These are phyloP conservation scores for Coemansia sp. DNA, from an alignment of 192 early-diverging fungal genomes.

Conservation along the genomic window DNA sequence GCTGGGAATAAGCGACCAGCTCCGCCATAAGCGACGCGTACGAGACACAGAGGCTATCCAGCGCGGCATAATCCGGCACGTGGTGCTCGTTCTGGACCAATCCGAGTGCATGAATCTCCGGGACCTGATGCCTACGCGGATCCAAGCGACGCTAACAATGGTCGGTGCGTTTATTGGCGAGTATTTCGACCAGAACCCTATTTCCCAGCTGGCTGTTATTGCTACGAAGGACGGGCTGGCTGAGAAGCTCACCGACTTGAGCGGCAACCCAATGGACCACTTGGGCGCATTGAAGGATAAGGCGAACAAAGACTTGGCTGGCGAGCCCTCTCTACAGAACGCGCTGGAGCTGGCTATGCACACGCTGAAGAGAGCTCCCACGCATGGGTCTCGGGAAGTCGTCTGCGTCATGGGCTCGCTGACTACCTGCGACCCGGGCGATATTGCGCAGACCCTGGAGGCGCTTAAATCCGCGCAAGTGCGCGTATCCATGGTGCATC, in stretches of 20 bases:
- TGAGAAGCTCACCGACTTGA: conserved; percentile 81
- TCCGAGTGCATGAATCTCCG: conserved; percentile 81
- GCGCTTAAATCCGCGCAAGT: conserved; percentile 67
- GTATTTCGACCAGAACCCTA: conserved; percentile 95
- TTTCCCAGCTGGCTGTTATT: conserved; percentile 82
- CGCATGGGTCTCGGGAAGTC: conserved; percentile 86
- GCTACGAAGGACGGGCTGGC: conserved; percentile 82
- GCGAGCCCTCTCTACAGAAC: conserved; percentile 93
- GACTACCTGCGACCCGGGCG: conserved; percentile 90
- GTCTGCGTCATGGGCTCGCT: conserved; percentile 84
- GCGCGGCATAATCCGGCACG: conserved; percentile 81
- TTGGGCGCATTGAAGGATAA: conserved; percentile 64
- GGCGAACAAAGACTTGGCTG: conserved; percentile 66
- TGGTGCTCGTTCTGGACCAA: conserved; percentile 80
- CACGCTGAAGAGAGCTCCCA: conserved; percentile 76
- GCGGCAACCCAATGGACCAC: conserved; percentile 84
- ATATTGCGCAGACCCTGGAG: conserved; percentile 81
- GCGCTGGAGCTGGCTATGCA: conserved; percentile 80
- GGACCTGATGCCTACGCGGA: conserved; percentile 78
- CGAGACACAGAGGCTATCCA: conserved; percentile 71
- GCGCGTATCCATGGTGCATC: conserved; percentile 81
- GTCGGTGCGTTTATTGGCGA: conserved; percentile 76
- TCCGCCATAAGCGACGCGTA: conserved; percentile 58
- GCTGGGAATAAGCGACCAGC: conserved; percentile 66
- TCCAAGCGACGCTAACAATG: conserved; percentile 68